Base-by-base conservation (phyloP, 768 basidiomycete species). In the Fomitopsis serialis region DNA sequence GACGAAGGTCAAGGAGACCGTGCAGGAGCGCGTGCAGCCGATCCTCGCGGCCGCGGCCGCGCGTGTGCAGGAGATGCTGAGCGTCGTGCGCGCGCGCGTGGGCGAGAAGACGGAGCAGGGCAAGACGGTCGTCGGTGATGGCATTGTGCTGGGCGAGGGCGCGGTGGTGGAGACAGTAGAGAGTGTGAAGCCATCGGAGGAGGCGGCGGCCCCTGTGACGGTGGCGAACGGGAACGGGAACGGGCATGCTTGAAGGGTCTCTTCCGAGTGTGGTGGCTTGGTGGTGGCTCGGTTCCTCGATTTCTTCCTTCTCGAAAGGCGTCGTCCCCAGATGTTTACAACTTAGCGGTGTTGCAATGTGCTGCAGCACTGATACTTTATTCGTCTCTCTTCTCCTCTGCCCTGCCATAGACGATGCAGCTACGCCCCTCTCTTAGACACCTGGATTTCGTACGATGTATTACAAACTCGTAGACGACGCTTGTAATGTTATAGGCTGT, bases 1-100 rank as follows among this genome's bases (percentile, higher is more conserved):
- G 17, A 59, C 67, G 45, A 79, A 78, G 53, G 70, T 89, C 19
- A 66, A 74, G 22, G 69, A 74, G 49, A 81, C 86, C 50, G 83
- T 89, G 23, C 78, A 74, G 61, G 76, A 78, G 23, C 78, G 78
- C 32, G 79, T 89, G 22, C 71, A 72, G 24, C 88, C 87, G 19
- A 64, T 87, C 48, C 73, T 89, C 13, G 82, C 84, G 17, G 66
- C 66, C 8, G 65, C 68, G 7, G 53, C 63, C 19, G 57, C 58
- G 42, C 65, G 66, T 10, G 56, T 70, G 11, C 66, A 68, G 52
- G 70, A 63, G 49, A 62, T 68, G 29, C 64, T 72, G 3, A 48
- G 36, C 23, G 50, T 54, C 42, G 23, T 61, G 27, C 56, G 48
- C 53, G 52, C 49, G 54, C 55, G 22, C 7, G 48, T 22, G 6